A percentile compares a stretch with the other conserved stretches of the same genome.
These are phyloP conservation scores for Suhomyces kilbournensis DNA, from an alignment of 805 yeast genomes.

Conservation along the genomic window DNA sequence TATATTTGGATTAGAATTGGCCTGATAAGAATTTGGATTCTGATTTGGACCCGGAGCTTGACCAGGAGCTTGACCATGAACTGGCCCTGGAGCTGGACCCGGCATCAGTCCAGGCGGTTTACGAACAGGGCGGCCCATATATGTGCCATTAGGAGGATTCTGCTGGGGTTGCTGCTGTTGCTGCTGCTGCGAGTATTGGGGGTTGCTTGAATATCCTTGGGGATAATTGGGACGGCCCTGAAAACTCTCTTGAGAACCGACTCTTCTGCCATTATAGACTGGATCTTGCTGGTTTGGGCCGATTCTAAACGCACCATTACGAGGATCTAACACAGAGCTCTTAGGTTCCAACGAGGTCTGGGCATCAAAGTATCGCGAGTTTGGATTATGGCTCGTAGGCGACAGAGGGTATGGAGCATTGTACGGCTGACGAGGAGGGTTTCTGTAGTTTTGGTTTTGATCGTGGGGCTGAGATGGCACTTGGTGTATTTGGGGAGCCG, in stretches of 20 bases:
- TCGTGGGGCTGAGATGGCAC: slow-evolving; percentile 6
- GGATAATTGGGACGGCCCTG: slow-evolving; percentile 1
- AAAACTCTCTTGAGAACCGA: slow-evolving; percentile 1
- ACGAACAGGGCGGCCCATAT: slow-evolving; percentile 5
- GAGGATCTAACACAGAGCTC: neutral
- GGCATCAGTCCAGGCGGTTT: neutral
- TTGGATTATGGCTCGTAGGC: neutral
- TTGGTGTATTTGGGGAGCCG: slow-evolving; percentile 5
- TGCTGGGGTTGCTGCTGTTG: slow-evolving; percentile 4
- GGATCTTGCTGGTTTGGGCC: neutral
- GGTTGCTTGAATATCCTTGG: neutral
- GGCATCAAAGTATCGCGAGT: neutral
- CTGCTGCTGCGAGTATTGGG: neutral
- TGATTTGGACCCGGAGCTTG: neutral
- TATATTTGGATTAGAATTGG: neutral
- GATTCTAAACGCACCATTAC: neutral
- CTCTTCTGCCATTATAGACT: neutral
- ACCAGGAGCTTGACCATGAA: neutral
- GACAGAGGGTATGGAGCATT: slow-evolving; percentile 1
- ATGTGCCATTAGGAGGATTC: slow-evolving; percentile 16
- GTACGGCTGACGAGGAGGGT: neutral
- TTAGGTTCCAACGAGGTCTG: neutral
- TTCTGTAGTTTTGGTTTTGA: neutral
- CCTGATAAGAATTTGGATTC: neutral
- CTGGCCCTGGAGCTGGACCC: neutral